Evolutionary conservation across 805 yeast genomes (phyloP).

Genomic region (Blastobotrys chiropterorum): DNA sequence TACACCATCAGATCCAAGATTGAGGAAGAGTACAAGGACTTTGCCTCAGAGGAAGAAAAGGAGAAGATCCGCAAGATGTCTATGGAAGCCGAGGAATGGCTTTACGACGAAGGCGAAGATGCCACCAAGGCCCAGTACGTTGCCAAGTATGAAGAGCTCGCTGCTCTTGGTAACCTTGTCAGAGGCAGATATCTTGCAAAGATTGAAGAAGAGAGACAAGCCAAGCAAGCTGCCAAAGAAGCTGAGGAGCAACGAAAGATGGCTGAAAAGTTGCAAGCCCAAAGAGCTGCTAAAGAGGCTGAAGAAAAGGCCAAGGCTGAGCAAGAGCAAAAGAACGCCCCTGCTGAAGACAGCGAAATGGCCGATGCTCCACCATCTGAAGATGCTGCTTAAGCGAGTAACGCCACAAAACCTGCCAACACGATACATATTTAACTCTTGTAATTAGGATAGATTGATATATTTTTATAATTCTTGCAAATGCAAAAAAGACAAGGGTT

Average conservation of each 20-base stretch:
- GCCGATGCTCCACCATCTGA: slow-evolving; percentile 5
- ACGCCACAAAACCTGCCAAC: too few species aligned
- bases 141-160: slow-evolving; percentile 96
- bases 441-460: neutral
- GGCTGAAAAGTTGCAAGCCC: slow-evolving; percentile 79
- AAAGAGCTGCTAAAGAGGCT: slow-evolving; percentile 53
- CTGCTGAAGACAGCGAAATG: slow-evolving; percentile 8
- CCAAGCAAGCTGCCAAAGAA: slow-evolving; percentile 78
- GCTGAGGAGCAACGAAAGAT: slow-evolving; percentile 75
- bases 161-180: slow-evolving; percentile 88
- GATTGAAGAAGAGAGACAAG: slow-evolving; percentile 92
- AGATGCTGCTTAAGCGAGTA: neutral
- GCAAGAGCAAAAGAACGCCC: slow-evolving; percentile 24
- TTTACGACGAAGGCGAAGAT: slow-evolving; percentile 95
- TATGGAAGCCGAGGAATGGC: slow-evolving; percentile 92
- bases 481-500: neutral
- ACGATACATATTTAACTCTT: neutral
- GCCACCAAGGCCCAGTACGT: slow-evolving; percentile 93
- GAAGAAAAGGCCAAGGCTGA: slow-evolving; percentile 26
- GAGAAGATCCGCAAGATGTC: slow-evolving; percentile 64
- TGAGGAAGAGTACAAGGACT: slow-evolving; percentile 82
- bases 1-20: slow-evolving; percentile 95
- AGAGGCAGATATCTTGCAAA: slow-evolving; percentile 91
- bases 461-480: neutral
- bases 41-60: slow-evolving; percentile 91